Evolutionary conservation across 2,329 filamentous ascomycete species (phyloP).

Genomic region (Botryosphaeria dothidea): DNA sequence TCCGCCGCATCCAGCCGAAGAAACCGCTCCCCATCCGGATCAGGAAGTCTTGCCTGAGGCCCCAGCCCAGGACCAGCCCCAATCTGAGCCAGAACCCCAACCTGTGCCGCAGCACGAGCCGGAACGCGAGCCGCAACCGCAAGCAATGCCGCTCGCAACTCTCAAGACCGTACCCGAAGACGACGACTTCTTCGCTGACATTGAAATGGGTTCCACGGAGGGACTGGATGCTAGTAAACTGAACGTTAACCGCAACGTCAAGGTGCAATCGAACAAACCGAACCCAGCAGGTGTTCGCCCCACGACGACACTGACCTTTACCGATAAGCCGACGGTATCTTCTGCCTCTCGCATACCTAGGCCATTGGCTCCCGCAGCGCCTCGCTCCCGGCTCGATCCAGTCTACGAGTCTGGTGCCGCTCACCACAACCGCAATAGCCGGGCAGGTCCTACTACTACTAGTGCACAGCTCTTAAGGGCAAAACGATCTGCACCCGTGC

Average conservation of each 20-base stretch:
- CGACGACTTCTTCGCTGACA: slow-evolving; percentile 81
- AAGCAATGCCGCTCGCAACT: slow-evolving; percentile 1
- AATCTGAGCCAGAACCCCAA: slow-evolving; percentile 19
- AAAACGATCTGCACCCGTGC: slow-evolving; percentile 62
- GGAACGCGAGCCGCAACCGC: background rate
- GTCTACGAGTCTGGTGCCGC: slow-evolving; percentile 87
- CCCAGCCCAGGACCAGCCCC: background rate
- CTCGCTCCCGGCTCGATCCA: slow-evolving; percentile 71
- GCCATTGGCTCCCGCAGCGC: slow-evolving; percentile 57
- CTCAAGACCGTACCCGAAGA: slow-evolving; percentile 32
- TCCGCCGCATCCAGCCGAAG: slow-evolving; percentile 22
- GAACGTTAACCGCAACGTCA: slow-evolving; percentile 87
- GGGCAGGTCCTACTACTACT: slow-evolving; percentile 53
- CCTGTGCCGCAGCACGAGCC: background rate
- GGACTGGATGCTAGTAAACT: slow-evolving; percentile 78
- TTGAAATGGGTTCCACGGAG: slow-evolving; percentile 84
- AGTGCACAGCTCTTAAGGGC: slow-evolving; percentile 57
- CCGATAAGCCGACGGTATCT: slow-evolving; percentile 60
- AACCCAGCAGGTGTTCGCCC: slow-evolving; percentile 71
- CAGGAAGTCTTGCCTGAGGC: background rate
- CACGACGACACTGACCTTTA: slow-evolving; percentile 87
- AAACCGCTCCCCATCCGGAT: slow-evolving; percentile 23
- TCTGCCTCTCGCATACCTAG: slow-evolving; percentile 74
- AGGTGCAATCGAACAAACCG: slow-evolving; percentile 68
- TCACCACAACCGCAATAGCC: slow-evolving; percentile 64